Base-by-base conservation (phyloP, 345 rosid species). In the Erysimum cheiranthoides region DNA sequence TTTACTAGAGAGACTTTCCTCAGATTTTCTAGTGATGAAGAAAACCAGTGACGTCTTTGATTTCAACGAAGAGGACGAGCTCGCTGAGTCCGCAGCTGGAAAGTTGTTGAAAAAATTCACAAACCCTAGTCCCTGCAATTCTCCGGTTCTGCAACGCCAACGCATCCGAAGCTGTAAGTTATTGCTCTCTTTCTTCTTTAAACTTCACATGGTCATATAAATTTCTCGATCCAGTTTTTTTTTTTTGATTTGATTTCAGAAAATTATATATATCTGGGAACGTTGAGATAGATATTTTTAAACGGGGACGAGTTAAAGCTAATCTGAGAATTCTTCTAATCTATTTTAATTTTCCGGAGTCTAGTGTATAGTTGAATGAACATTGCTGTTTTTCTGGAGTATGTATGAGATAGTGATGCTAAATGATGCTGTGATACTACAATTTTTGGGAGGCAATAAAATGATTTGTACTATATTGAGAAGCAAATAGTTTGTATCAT, bases 31-130 rank as follows among this genome's bases (percentile, higher is more conserved):
- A 66, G 54, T 76, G 69, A 92, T 90, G 97, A 86, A 86, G 85
- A 78, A 70, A 70, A 82, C 58, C 18, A 65, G 82, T 8, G 88
- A 80, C 2, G 89, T 85, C 16, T 88, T 83, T 79, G 95, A 89
- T 59, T 90, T 87, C 89, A 86, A 80, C 6, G 90, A 87, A 75
- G 96, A 86, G 53, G 96, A 90, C 66, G 90, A 87, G 86, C 72
- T 82, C 59, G 45, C 85, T 30, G 95, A 92, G 70, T 54, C 71
- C 8, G 70, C 78, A 32, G 77, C 86, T 42, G 83, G 79, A 25
- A 84, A 90, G 72, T 58, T 79, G 40, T 46, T 76, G 52, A 73
- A 53, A 76, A 90, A 90, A 75, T 83, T 81, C 46, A 58, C 84
- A 82, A 85, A 79, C 90, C 93, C 97, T 90, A 86, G 79, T 68